A percentile compares a stretch with the other conserved stretches of the same genome.
Evolutionary conservation across 2,329 filamentous ascomycete genomes (phyloP).

Genomic region (Aspergillus candidus): DNA sequence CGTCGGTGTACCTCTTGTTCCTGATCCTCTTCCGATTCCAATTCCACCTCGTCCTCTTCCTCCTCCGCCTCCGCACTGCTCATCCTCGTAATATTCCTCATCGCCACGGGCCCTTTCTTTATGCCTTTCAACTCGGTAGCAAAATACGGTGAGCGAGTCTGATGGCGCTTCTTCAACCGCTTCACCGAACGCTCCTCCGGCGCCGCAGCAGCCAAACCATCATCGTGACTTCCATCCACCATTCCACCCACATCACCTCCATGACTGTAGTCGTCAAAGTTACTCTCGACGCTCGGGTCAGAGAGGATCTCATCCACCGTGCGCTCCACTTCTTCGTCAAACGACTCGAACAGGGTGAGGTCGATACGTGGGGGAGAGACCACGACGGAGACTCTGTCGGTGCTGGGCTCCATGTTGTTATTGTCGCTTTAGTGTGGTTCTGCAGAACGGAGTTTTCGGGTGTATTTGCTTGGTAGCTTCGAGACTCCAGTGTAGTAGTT

Average conservation of each 20-base stretch:
- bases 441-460: background rate
- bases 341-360: conserved; percentile 15
- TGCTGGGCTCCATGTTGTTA: background rate
- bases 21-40: no score
- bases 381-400: conserved; percentile 11
- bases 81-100: conserved; percentile 1
- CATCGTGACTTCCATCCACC: conserved; percentile 1
- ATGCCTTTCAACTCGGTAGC: background rate
- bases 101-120: background rate
- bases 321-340: conserved; percentile 11
- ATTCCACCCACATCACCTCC: conserved; percentile 2
- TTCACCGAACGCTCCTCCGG: no score
- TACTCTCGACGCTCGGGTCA: conserved; percentile 13
- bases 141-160: conserved; percentile 8
- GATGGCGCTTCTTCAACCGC: no score
- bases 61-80: no score
- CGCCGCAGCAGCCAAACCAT: background rate
- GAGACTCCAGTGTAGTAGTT: no score
- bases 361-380: conserved; percentile 16
- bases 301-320: conserved; percentile 21
- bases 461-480: background rate
- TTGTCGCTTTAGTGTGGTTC: no score
- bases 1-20: no score
- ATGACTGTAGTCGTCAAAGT: conserved; percentile 14
- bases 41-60: background rate